phyloP scores from a whole-genome alignment of 169 alveolate species.

The Cryptosporidium tyzzeri region DNA sequence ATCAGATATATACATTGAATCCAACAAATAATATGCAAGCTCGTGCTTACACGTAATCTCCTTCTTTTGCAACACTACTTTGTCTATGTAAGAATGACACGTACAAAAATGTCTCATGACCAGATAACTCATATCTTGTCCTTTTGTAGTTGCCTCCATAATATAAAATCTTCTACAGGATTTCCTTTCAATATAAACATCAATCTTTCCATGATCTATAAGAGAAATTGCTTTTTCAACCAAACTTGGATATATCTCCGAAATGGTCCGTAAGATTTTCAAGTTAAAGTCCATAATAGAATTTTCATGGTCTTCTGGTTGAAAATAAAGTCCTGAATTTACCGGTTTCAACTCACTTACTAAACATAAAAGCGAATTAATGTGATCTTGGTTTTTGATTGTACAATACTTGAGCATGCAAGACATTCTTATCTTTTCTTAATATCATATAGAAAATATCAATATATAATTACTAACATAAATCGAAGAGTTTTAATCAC shows the following conservation, averaged over 20 bases:
- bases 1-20: conserved; percentile 43
- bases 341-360: conserved; percentile 22
- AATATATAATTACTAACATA: not conserved
- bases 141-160: conserved; percentile 31
- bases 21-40: conserved; percentile 44
- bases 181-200: conserved; percentile 28
- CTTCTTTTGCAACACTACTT: conserved; percentile 40
- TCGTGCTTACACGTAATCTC: conserved; percentile 74
- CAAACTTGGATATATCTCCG: conserved; percentile 66
- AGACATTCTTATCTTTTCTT: conserved; percentile 1
- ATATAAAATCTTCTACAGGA: conserved; percentile 34
- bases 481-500: not conserved
- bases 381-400: conserved; percentile 18
- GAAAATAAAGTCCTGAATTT: not conserved
- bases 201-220: conserved; percentile 21
- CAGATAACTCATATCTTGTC: conserved; percentile 18
- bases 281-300: conserved; percentile 5
- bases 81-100: conserved; percentile 50
- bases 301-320: not conserved
- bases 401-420: conserved; percentile 26
- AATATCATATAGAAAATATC: not conserved
- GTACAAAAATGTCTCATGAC: conserved; percentile 70
- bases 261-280: conserved; percentile 8
- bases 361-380: conserved; percentile 21
- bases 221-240: conserved; percentile 44